A percentile compares a stretch with the other conserved stretches of the same genome.
Evolutionary conservation across 2,329 filamentous ascomycete genomes (phyloP).

Genomic region (Cordyceps cicadae): DNA sequence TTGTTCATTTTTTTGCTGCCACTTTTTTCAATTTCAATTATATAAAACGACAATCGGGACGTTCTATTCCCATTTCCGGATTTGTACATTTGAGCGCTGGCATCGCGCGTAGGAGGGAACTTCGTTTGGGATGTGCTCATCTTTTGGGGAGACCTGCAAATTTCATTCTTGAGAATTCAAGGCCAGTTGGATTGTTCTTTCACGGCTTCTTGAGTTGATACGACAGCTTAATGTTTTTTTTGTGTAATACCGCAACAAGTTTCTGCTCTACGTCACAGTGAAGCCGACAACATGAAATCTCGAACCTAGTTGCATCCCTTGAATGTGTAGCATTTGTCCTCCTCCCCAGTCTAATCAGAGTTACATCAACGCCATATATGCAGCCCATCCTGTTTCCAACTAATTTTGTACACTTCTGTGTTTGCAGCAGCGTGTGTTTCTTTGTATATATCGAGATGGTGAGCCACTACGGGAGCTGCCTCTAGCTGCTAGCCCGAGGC

Average conservation of each 20-base stretch:
- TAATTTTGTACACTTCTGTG: background rate
- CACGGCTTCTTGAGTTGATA: background rate
- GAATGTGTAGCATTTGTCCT: no score
- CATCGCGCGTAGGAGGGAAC: background rate
- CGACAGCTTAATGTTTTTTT: slow-evolving; percentile 1
- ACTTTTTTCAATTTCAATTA: background rate
- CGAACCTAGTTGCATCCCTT: background rate
- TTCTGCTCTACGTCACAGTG: background rate
- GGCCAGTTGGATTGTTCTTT: background rate
- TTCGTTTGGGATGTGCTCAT: background rate
- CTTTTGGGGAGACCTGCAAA: background rate
- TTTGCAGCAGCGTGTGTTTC: background rate
- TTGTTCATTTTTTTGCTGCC: background rate
- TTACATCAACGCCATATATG: background rate
- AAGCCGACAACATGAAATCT: background rate
- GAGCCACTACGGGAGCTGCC: background rate
- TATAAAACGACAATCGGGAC: background rate
- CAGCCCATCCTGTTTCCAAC: background rate
- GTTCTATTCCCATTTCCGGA: background rate
- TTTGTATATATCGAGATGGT: background rate
- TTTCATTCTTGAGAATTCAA: background rate
- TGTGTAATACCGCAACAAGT: slow-evolving; percentile 1
- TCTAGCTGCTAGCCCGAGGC: background rate
- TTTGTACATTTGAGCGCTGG: background rate
- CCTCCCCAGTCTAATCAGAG: background rate